A percentile compares a stretch with the other conserved stretches of the same genome.
Evolutionary conservation across 2,329 filamentous ascomycete species (phyloP).

Genomic region (Colletotrichum cereale): DNA sequence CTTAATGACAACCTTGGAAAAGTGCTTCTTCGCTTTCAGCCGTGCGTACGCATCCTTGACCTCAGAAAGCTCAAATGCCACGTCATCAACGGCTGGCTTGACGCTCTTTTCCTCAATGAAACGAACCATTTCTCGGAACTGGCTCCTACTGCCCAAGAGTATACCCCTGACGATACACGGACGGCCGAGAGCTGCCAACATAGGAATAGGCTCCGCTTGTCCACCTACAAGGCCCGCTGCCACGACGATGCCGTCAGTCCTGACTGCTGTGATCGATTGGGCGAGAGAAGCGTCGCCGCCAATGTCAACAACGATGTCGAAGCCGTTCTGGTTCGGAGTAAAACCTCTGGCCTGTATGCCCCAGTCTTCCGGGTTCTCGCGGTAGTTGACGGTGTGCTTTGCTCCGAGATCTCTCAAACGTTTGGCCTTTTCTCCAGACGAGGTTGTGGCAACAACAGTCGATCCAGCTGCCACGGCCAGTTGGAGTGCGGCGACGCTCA

Average conservation of each 20-base stretch:
- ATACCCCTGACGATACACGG: constrained; percentile 48
- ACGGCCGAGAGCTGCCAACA: constrained; percentile 45
- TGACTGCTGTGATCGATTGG: constrained; percentile 65
- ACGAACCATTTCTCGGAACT: constrained; percentile 47
- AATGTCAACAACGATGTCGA: constrained; percentile 75
- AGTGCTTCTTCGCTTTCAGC: constrained; percentile 51
- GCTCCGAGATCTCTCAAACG: constrained; percentile 68
- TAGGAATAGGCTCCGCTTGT: constrained; percentile 46
- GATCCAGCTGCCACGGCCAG: constrained; percentile 63
- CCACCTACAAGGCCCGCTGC: constrained; percentile 49
- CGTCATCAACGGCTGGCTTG: constrained; percentile 48
- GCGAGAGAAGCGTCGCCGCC: constrained; percentile 72
- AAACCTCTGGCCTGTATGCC: constrained; percentile 67
- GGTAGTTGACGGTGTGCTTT: constrained; percentile 72
- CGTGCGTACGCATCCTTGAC: constrained; percentile 49
- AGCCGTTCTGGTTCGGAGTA: constrained; percentile 61
- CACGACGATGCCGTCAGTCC: constrained; percentile 50
- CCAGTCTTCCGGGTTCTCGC: constrained; percentile 65
- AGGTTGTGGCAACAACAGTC: constrained; percentile 70
- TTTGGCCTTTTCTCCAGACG: constrained; percentile 65
- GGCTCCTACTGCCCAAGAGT: constrained; percentile 44
- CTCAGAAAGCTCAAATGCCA: constrained; percentile 48
- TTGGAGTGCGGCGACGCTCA: constrained; percentile 53
- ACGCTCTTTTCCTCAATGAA: constrained; percentile 51
- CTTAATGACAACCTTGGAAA: constrained; percentile 52